These are phyloP conservation scores for Ophioceras dolichostomum DNA, from an alignment of 2,329 filamentous ascomycete species.

Conservation along the genomic window DNA sequence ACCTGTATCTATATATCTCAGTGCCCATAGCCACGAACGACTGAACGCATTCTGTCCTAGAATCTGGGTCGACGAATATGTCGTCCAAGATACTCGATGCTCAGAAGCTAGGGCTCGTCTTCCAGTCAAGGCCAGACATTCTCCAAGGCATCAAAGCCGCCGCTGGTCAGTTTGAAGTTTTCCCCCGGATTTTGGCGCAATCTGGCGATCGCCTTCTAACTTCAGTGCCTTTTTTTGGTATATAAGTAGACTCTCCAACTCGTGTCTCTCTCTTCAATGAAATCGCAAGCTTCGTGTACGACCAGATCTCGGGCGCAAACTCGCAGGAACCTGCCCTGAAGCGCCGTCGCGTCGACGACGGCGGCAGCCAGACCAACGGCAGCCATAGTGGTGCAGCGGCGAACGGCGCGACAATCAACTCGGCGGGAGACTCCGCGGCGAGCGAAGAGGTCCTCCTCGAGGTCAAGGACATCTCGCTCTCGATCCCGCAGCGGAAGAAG, in stretches of 20 bases:
- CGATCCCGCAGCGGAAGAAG: constrained; percentile 56
- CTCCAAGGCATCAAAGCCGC: constrained; percentile 37
- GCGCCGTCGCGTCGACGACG: constrained; percentile 35
- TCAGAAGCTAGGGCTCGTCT: constrained; percentile 36
- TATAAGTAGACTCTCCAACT: constrained; percentile 31
- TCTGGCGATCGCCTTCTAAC: no score
- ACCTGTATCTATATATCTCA: no score
- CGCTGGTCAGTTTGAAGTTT: constrained; percentile 28
- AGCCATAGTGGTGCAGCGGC: no score
- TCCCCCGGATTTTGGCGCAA: no score
- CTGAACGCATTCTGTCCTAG: background rate
- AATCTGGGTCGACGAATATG: background rate
- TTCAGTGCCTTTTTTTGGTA: background rate
- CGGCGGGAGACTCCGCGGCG: constrained; percentile 12
- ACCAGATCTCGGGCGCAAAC: constrained; percentile 22
- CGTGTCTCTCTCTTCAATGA: constrained; percentile 42
- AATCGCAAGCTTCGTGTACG: constrained; percentile 37
- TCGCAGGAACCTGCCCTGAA: constrained; percentile 36
- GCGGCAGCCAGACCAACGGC: constrained; percentile 8
- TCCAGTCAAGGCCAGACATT: constrained; percentile 44
- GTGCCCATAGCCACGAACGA: no score
- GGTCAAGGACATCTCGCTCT: constrained; percentile 55
- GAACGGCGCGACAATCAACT: constrained; percentile 2
- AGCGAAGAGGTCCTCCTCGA: constrained; percentile 42
- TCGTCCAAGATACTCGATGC: constrained; percentile 32